Base-by-base conservation (phyloP, 768 basidiomycete genomes). In the Tricholoma bakamatsutake region DNA sequence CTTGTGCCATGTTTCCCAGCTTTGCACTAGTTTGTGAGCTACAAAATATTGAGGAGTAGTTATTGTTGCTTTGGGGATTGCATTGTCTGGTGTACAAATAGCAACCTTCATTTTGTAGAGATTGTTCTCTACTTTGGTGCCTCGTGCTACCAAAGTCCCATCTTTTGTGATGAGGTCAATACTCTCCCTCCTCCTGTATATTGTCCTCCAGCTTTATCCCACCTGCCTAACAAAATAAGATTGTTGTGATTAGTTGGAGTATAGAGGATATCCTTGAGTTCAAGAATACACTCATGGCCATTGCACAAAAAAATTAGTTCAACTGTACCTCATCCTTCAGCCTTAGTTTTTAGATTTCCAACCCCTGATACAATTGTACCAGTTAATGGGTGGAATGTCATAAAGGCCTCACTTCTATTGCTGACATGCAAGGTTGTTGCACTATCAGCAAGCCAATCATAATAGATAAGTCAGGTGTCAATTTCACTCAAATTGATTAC, bases 391-490 rank as follows among this genome's bases (percentile, higher is more conserved):
- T 33, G 8, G 21, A 46, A 56, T 15, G 5, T 52, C 3, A 18
- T 47, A 33, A 56, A 59, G 9, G 48, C 43, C 13, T 46, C 50
- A 31, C 37, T 2, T 13, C 5, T 10, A 37, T 59, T 56, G 15
- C 39, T 45, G 37, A 59, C 37, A 28, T 59, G 58, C 1, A 37
- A 59, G 4, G 58, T 59, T 1, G 42, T 59, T 12, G 43, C 45
- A 28, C 39, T 49, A 37, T 59, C 58, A 1, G 21, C 51, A 3
- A 59, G 15, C 58, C 58, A 59, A n/a, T 55, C 35, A 37, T 49
- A 55, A 50, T 49, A 55, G 18, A 49, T 27, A 47, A 49, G 42
- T 4, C n/a, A 31, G 30, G 46, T 2, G 12, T 49, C 27, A 35
- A 6, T 28, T 47, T 34, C 33, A 40, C 24, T 18, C 1, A 21